phyloP scores from a whole-genome alignment of 257 asterid species.

The Cinchona pubescens region DNA sequence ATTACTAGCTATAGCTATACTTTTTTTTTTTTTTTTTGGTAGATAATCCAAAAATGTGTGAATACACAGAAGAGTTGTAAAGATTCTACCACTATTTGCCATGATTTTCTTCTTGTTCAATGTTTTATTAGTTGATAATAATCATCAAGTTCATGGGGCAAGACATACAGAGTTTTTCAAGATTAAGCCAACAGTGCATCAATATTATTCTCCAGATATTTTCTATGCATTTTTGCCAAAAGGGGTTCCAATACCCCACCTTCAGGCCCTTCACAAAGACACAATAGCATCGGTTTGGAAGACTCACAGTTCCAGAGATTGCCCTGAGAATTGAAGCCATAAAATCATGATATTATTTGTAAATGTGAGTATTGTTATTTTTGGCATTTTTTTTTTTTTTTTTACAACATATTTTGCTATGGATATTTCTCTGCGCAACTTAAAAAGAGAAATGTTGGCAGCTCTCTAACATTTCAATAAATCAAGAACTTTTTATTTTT shows the following conservation, averaged over 20 bases:
- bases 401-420: neutral
- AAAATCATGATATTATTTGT: too few species aligned
- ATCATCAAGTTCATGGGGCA: constrained; percentile 40
- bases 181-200: constrained; percentile 30
- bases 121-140: constrained; percentile 12
- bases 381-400: neutral
- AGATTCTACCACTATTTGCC: constrained; percentile 26
- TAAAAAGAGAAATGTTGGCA: neutral
- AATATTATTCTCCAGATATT: constrained; percentile 11
- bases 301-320: constrained; percentile 4
- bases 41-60: neutral
- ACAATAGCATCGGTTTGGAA: constrained; percentile 50
- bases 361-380: constrained; percentile 3
- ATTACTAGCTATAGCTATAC: constrained; percentile 21
- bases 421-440: neutral
- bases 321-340: constrained; percentile 44
- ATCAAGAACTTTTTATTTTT: neutral
- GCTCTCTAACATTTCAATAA: neutral
- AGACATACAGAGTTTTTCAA: constrained; percentile 50
- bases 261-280: constrained; percentile 64
- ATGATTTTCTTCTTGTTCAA: constrained; percentile 29
- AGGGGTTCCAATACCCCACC: constrained; percentile 85
- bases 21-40: too few species aligned
- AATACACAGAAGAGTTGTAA: constrained; percentile 27
- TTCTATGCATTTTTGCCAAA: constrained; percentile 56